Percentiles rank a stretch among this genome's conserved stretches.
Conservation (phyloP, 1,139 yeast genomes). For the Lodderomyces jiufengensis region DNA sequence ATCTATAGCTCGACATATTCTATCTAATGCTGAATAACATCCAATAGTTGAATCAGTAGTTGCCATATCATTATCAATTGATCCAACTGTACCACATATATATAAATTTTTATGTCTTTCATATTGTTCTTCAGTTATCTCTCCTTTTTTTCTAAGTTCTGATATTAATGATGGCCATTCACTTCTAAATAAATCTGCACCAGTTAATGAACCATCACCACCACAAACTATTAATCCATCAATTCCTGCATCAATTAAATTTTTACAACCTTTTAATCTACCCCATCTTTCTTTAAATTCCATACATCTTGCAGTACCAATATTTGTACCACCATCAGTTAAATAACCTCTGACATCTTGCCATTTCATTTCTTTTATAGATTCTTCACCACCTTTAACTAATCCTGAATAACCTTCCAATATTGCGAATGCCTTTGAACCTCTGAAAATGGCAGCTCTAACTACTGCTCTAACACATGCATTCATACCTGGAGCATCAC, state of each 20-base stretch:
- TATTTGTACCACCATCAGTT: slow-evolving; percentile 74
- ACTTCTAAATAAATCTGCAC: slow-evolving; percentile 72
- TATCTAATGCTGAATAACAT: slow-evolving; percentile 70
- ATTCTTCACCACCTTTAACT: slow-evolving; percentile 61
- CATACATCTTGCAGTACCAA: slow-evolving; percentile 76
- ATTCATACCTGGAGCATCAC: slow-evolving; percentile 87
- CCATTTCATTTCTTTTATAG: slow-evolving; percentile 68
- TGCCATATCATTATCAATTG: slow-evolving; percentile 83
- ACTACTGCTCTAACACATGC: slow-evolving; percentile 80
- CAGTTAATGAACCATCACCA: slow-evolving; percentile 83
- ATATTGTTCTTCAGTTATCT: slow-evolving; percentile 49
- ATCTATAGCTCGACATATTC: slow-evolving; percentile 76
- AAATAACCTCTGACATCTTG: slow-evolving; percentile 74
- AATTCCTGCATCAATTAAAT: slow-evolving; percentile 68
- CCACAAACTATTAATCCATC: slow-evolving; percentile 82
- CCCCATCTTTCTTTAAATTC: slow-evolving; percentile 69
- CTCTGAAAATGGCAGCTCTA: slow-evolving; percentile 66
- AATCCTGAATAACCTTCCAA: slow-evolving; percentile 80
- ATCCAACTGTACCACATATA: slow-evolving; percentile 76
- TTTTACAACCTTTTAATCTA: slow-evolving; percentile 61
- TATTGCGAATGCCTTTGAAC: slow-evolving; percentile 69
- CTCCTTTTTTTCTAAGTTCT: slow-evolving; percentile 51
- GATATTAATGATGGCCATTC: slow-evolving; percentile 76
- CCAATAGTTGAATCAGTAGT: slow-evolving; percentile 82
- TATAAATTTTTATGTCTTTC: slow-evolving; percentile 56